A percentile compares a stretch with the other conserved stretches of the same genome.
Conservation (phyloP, 208 protist species). For the Trypanosoma avium region DNA sequence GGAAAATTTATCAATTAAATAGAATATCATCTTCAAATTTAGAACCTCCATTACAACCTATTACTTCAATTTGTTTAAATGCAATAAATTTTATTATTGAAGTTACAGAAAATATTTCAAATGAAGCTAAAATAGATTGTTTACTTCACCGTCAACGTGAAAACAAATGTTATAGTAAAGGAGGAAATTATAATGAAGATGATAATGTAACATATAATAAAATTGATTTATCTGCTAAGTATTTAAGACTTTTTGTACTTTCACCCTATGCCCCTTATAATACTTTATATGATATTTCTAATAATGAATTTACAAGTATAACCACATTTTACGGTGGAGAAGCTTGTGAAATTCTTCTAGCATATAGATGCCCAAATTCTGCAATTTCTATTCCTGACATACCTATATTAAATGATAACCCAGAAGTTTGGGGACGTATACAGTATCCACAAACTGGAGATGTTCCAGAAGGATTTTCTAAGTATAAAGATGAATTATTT, state of each 20-base stretch:
- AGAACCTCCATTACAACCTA: background rate
- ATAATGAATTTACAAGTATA: background rate
- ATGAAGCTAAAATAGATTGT: background rate
- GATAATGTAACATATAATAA: background rate
- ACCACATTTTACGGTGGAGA: slow-evolving; percentile 15
- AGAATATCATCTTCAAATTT: background rate
- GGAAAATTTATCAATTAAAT: background rate
- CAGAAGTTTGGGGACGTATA: slow-evolving; percentile 25
- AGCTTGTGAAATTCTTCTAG: slow-evolving; percentile 27
- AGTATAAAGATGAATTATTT: slow-evolving; percentile 47
- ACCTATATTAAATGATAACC: background rate
- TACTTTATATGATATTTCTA: slow-evolving; percentile 1
- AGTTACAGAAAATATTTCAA: slow-evolving; percentile 3
- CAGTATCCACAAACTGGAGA: slow-evolving; percentile 2
- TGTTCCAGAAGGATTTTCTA: background rate
- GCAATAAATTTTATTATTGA: slow-evolving; percentile 20
- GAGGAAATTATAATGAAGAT: background rate
- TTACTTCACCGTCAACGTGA: background rate
- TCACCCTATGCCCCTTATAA: slow-evolving; percentile 17
- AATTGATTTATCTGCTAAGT: background rate
- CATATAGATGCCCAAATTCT: slow-evolving; percentile 1
- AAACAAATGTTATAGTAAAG: background rate
- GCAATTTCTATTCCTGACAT: background rate
- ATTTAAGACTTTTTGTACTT: slow-evolving; percentile 15
- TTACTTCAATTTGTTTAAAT: slow-evolving; percentile 20